phyloP scores from a whole-genome alignment of 257 asterid genomes.

The Lithospermum erythrorhizon region DNA sequence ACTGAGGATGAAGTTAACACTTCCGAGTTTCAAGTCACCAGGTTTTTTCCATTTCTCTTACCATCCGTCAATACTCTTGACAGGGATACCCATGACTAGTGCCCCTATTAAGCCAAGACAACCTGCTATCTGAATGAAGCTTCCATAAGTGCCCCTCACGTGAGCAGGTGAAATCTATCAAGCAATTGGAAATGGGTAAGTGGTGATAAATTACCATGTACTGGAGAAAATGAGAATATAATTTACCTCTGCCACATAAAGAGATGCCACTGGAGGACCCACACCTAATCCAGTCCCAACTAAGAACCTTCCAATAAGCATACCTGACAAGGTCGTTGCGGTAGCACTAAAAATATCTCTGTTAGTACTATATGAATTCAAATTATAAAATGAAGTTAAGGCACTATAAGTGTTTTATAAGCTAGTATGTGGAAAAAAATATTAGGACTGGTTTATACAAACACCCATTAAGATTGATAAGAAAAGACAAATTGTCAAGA shows the following conservation, averaged over 20 bases:
- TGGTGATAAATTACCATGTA: no score
- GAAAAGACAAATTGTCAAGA: no score
- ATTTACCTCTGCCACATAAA: constrained; percentile 81
- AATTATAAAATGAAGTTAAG: no score
- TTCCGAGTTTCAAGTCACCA: background rate
- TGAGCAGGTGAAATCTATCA: constrained; percentile 60
- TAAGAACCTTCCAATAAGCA: constrained; percentile 87
- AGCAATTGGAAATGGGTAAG: no score
- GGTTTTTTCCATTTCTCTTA: constrained; percentile 14
- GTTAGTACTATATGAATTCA: no score
- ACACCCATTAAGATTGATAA: no score
- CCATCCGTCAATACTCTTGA: constrained; percentile 50
- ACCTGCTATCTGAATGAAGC: constrained; percentile 65
- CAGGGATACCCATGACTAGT: constrained; percentile 56
- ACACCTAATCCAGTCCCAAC: constrained; percentile 94
- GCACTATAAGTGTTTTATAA: no score
- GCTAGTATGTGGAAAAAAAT: no score
- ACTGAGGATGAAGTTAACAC: background rate
- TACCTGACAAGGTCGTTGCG: constrained; percentile 57
- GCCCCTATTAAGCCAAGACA: constrained; percentile 60
- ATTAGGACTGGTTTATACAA: no score
- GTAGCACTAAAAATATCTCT: constrained; percentile 44
- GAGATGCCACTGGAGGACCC: constrained; percentile 94
- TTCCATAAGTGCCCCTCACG: constrained; percentile 74
- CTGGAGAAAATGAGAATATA: background rate